phyloP scores from a whole-genome alignment of 345 rosid species.

The Odontarrhena argentea region DNA sequence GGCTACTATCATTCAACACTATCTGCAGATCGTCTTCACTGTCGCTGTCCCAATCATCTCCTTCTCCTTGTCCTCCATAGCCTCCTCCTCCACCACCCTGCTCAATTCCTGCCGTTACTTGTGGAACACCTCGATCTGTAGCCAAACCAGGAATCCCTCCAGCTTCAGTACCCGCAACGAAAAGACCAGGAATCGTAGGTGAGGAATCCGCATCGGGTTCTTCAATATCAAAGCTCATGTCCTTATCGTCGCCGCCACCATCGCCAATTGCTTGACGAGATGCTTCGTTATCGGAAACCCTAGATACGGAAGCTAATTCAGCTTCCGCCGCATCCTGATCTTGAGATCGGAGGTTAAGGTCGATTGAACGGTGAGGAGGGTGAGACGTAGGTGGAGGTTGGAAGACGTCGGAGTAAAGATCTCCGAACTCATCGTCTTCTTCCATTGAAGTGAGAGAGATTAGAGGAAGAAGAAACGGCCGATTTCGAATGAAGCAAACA shows the following conservation, averaged over 20 bases:
- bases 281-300: slow-evolving; percentile 48
- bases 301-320: slow-evolving; percentile 44
- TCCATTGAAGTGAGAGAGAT: slow-evolving; percentile 55
- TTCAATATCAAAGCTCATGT: slow-evolving; percentile 77
- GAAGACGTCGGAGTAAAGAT: slow-evolving; percentile 89
- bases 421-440: slow-evolving; percentile 99
- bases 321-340: slow-evolving; percentile 25
- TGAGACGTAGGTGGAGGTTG: slow-evolving; percentile 46
- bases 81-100: slow-evolving; percentile 27
- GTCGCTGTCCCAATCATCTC: slow-evolving; percentile 86
- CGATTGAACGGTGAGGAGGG: slow-evolving; percentile 53
- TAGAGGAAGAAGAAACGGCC: slow-evolving; percentile 29
- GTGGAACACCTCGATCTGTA: slow-evolving; percentile 37
- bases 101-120: slow-evolving; percentile 19
- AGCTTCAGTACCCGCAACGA: slow-evolving; percentile 30
- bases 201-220: slow-evolving; percentile 52
- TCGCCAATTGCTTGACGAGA: slow-evolving; percentile 29
- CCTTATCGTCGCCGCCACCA: slow-evolving; percentile 41
- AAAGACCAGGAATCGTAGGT: slow-evolving; percentile 68
- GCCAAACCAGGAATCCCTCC: slow-evolving; percentile 29
- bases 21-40: slow-evolving; percentile 97
- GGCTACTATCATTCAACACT: slow-evolving; percentile 77
- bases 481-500: slow-evolving; percentile 28
- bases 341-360: slow-evolving; percentile 56
- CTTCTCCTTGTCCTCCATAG: slow-evolving; percentile 44